phyloP scores from a whole-genome alignment of 1,284 basidiomycete genomes.

The Pseudozyma thailandica region DNA sequence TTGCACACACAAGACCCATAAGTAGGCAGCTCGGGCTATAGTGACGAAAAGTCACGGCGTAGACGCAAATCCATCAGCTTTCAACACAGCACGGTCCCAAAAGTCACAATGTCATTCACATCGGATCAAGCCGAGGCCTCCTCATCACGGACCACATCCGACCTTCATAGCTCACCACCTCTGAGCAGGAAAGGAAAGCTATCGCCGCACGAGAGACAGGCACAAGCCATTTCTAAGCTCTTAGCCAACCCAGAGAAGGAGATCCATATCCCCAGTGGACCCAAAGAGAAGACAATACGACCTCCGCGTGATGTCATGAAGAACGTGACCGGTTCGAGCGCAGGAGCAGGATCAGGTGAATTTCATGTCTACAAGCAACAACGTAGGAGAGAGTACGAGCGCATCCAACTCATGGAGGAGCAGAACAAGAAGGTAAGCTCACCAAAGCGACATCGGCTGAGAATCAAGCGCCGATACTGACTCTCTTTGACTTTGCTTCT shows the following conservation, averaged over 20 bases:
- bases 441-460: background rate
- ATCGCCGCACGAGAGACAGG: slow-evolving; percentile 59
- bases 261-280: slow-evolving; percentile 47
- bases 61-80: too few relatives aligned
- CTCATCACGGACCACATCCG: slow-evolving; percentile 14
- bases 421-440: slow-evolving; percentile 76
- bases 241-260: slow-evolving; percentile 58
- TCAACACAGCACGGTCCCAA: too few relatives aligned
- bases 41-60: too few relatives aligned
- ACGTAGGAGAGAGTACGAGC: slow-evolving; percentile 91
- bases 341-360: slow-evolving; percentile 67
- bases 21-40: too few relatives aligned
- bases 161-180: slow-evolving; percentile 2
- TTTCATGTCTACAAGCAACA: slow-evolving; percentile 95
- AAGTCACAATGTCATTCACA: slow-evolving; percentile 19
- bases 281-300: slow-evolving; percentile 51
- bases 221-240: slow-evolving; percentile 55
- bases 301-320: slow-evolving; percentile 78
- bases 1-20: background rate
- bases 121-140: slow-evolving; percentile 14
- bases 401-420: slow-evolving; percentile 90
- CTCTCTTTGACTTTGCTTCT: background rate
- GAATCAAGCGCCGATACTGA: background rate
- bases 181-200: slow-evolving; percentile 34
- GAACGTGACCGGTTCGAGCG: slow-evolving; percentile 70